These are phyloP conservation scores for Articulospora tetracladia DNA, from an alignment of 495 filamentous ascomycete species.

Conservation along the genomic window DNA sequence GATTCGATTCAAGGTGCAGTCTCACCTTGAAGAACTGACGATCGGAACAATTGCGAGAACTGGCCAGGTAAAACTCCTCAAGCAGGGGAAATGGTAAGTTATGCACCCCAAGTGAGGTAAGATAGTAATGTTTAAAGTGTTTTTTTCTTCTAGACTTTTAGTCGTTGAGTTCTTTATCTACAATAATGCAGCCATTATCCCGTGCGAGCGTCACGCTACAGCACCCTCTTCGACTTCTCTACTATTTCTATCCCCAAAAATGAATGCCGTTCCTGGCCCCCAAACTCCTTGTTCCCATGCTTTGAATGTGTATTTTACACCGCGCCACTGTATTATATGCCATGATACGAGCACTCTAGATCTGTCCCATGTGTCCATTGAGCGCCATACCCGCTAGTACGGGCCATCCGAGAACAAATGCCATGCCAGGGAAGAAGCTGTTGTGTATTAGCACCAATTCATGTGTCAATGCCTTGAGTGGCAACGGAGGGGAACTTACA, in stretches of 20 bases:
- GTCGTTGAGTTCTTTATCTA: neutral
- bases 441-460: neutral
- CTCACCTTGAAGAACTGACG: too few species aligned
- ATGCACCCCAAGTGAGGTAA: too few species aligned
- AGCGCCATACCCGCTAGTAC: constrained; percentile 5
- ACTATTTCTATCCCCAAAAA: neutral
- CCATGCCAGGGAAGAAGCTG: constrained; percentile 21
- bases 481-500: constrained; percentile 9
- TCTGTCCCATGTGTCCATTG: constrained; percentile 10
- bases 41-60: too few species aligned
- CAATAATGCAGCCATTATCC: neutral
- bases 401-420: constrained; percentile 19
- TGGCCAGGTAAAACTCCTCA: too few species aligned
- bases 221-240: neutral
- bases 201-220: neutral
- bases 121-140: neutral
- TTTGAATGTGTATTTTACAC: neutral
- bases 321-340: neutral
- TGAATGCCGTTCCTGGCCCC: neutral
- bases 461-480: neutral
- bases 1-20: too few species aligned
- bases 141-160: too few species aligned
- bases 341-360: neutral
- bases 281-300: neutral
- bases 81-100: neutral